These are phyloP conservation scores for Backusella macrospora DNA, from an alignment of 192 early-diverging fungal genomes.

Conservation along the genomic window DNA sequence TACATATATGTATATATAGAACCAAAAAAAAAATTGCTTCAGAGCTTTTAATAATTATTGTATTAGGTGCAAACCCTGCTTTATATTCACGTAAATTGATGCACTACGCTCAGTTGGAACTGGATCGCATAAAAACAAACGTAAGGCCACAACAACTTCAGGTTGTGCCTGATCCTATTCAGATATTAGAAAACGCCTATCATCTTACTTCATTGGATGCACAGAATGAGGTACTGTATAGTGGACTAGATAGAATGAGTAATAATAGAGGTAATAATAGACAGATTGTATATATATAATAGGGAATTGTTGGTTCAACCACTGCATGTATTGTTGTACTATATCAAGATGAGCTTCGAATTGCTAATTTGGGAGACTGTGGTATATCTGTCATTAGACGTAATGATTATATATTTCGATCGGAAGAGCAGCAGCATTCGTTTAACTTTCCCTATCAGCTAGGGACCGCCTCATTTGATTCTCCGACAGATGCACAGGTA, in stretches of 20 bases:
- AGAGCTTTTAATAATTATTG: not conserved
- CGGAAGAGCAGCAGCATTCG: conserved; percentile 97
- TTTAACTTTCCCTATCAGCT: conserved; percentile 99
- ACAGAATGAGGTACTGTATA: conserved; percentile 45
- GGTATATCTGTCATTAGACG: conserved; percentile 87
- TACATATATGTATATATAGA: conserved; percentile 11
- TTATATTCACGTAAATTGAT: conserved; percentile 92
- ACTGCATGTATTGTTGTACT: conserved; percentile 89
- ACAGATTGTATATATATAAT: not conserved
- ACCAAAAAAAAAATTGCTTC: not conserved
- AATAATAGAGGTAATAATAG: not conserved
- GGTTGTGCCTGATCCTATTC: conserved; percentile 14
- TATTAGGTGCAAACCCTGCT: conserved; percentile 85
- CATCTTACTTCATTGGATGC: conserved; percentile 56
- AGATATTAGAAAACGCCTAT: conserved; percentile 20
- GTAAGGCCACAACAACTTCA: conserved; percentile 22
- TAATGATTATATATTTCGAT: conserved; percentile 88
- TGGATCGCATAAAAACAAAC: conserved; percentile 82
- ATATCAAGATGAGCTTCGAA: conserved; percentile 88
- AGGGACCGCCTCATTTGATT: conserved; percentile 82
- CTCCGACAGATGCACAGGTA: conserved; percentile 80
- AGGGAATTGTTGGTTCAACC: conserved; percentile 85
- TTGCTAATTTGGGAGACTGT: conserved; percentile 96
- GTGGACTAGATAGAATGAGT: not conserved
- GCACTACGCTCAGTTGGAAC: conserved; percentile 85